These are phyloP conservation scores for Sporopachydermia lactativora DNA, from an alignment of 805 yeast genomes.

Conservation along the genomic window DNA sequence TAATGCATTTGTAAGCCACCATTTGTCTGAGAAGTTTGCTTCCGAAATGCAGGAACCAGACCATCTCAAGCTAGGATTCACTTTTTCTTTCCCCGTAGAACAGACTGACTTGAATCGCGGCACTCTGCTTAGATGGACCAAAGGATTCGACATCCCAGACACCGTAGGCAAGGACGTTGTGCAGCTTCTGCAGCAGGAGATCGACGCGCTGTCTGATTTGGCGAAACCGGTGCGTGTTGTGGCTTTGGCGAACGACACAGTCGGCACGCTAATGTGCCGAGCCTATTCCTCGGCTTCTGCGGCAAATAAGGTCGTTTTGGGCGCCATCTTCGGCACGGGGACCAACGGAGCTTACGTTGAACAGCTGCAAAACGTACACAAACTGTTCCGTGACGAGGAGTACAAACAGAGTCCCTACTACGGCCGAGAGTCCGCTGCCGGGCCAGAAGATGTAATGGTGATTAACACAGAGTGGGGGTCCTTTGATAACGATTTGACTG, in stretches of 20 bases:
- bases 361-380: slow-evolving; percentile 54
- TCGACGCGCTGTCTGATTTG: slow-evolving; percentile 45
- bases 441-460: slow-evolving; percentile 44
- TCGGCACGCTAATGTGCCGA: slow-evolving; percentile 82
- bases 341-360: slow-evolving; percentile 94
- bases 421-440: not conserved
- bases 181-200: slow-evolving; percentile 48
- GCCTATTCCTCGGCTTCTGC: slow-evolving; percentile 56
- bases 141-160: slow-evolving; percentile 81
- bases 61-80: slow-evolving; percentile 69
- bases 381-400: slow-evolving; percentile 39
- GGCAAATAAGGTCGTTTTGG: slow-evolving; percentile 59
- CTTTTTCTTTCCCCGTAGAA: slow-evolving; percentile 85
- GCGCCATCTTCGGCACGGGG: slow-evolving; percentile 94
- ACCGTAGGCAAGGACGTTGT: slow-evolving; percentile 80
- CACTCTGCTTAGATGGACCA: slow-evolving; percentile 85
- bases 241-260: slow-evolving; percentile 92
- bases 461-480: slow-evolving; percentile 98
- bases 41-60: slow-evolving; percentile 13
- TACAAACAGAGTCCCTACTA: not conserved
- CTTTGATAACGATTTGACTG: slow-evolving; percentile 68
- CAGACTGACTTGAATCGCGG: slow-evolving; percentile 76
- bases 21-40: slow-evolving; percentile 38
- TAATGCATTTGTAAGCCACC: slow-evolving; percentile 44
- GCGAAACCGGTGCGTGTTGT: slow-evolving; percentile 44